A percentile compares a stretch with the other conserved stretches of the same genome.
Conservation (phyloP, 148 eudicot species). For the Silene latifolia region DNA sequence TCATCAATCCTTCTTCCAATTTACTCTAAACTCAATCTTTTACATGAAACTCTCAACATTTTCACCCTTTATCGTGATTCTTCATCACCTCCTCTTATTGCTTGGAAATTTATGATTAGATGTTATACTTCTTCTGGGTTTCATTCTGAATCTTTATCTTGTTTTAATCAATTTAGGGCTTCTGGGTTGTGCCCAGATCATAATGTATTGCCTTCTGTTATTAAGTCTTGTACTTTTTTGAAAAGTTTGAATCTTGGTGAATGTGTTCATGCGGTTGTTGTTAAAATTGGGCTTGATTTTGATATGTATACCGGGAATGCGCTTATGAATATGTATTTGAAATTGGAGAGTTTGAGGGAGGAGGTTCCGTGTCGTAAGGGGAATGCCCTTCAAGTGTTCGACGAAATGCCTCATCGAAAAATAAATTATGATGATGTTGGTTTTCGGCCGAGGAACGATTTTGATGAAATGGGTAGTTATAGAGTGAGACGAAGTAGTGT, state of each 20-base stretch:
- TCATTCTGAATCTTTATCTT: slow-evolving; percentile 40
- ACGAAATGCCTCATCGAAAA: slow-evolving; percentile 35
- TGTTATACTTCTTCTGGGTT: slow-evolving; percentile 46
- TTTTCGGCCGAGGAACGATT: slow-evolving; percentile 6
- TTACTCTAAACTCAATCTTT: slow-evolving; percentile 46
- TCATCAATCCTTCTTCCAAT: slow-evolving; percentile 38
- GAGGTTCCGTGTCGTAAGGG: not conserved
- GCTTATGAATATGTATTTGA: slow-evolving; percentile 78
- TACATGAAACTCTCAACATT: slow-evolving; percentile 38
- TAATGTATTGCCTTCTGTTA: slow-evolving; percentile 65
- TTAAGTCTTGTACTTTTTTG: slow-evolving; percentile 64
- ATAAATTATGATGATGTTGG: not conserved
- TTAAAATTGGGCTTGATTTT: slow-evolving; percentile 51
- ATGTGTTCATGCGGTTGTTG: slow-evolving; percentile 52
- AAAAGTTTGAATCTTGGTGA: slow-evolving; percentile 56
- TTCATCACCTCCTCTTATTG: slow-evolving; percentile 36
- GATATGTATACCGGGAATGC: slow-evolving; percentile 78
- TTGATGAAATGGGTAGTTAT: slow-evolving; percentile 5
- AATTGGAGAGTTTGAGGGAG: slow-evolving; percentile 37
- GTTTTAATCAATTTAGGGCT: slow-evolving; percentile 47
- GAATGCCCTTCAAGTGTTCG: slow-evolving; percentile 40
- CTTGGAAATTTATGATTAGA: slow-evolving; percentile 62
- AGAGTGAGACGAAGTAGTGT: slow-evolving; percentile 33
- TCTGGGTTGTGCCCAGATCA: slow-evolving; percentile 62
- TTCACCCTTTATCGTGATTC: slow-evolving; percentile 35